Percentiles rank a stretch among this genome's conserved stretches.
phyloP scores from a whole-genome alignment of 2,329 filamentous ascomycete genomes.

The Fusarium sp. region DNA sequence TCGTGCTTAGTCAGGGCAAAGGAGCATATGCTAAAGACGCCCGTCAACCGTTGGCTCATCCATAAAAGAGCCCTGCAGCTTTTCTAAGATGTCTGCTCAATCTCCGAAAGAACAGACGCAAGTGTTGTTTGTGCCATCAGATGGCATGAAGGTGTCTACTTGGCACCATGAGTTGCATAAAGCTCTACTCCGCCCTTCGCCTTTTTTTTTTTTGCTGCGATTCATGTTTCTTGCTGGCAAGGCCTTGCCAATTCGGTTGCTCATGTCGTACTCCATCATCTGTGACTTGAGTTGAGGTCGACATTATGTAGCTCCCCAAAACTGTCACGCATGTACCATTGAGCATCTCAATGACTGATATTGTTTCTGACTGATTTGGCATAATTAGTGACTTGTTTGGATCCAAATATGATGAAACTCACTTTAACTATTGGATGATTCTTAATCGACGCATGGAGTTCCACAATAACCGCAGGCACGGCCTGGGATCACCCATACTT shows the following conservation, averaged over 20 bases:
- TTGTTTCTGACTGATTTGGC: background rate
- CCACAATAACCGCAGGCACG: constrained; percentile 63
- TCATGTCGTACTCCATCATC: background rate
- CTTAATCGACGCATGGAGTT: constrained; percentile 52
- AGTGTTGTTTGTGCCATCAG: constrained; percentile 17
- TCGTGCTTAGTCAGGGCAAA: background rate
- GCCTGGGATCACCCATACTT: constrained; percentile 67
- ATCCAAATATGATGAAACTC: background rate
- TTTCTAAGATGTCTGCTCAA: constrained; percentile 11
- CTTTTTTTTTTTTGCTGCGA: background rate
- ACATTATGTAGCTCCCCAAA: background rate
- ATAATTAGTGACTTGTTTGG: constrained; percentile 2
- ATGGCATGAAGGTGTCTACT: background rate
- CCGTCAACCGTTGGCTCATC: background rate
- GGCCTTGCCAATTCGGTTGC: background rate
- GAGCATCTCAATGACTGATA: background rate
- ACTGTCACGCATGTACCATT: background rate
- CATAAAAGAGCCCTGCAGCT: background rate
- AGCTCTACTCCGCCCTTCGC: constrained; percentile 1
- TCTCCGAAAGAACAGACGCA: background rate
- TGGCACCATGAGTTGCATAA: constrained; percentile 8
- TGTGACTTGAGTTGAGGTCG: background rate
- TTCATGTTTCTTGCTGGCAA: background rate
- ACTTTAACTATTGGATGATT: constrained; percentile 10
- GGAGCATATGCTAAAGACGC: background rate